Evolutionary conservation across 2,329 filamentous ascomycete genomes (phyloP).

Genomic region (Stenocarpella maydis): DNA sequence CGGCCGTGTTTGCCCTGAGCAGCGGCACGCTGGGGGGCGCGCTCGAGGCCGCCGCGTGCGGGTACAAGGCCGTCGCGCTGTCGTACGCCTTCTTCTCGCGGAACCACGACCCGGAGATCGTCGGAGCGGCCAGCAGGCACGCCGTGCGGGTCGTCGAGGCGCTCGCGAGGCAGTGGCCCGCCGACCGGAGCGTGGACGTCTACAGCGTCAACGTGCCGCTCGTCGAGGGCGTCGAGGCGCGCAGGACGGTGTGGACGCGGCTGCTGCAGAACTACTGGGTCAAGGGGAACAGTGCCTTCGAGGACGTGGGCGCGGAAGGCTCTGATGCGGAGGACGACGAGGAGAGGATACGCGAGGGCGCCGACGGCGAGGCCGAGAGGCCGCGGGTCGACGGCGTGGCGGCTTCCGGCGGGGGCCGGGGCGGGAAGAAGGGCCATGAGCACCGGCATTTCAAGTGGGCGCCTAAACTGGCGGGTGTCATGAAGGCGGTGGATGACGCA

Average conservation of each 20-base stretch:
- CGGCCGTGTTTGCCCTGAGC: conserved; percentile 79
- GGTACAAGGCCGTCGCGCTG: conserved; percentile 77
- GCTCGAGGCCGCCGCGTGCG: conserved; percentile 78
- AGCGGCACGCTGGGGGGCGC: conserved; percentile 82
- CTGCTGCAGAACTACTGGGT: conserved; percentile 94
- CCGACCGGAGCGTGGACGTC: conserved; percentile 74
- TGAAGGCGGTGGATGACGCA: conserved; percentile 82
- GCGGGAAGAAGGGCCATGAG: conserved; percentile 58
- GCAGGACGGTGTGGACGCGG: conserved; percentile 81
- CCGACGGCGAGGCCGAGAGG: conserved; percentile 54
- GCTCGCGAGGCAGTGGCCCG: conserved; percentile 77
- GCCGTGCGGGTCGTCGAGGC: conserved; percentile 81
- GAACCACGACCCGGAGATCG: conserved; percentile 83
- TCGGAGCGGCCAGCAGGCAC: conserved; percentile 78
- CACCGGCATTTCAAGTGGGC: conserved; percentile 97
- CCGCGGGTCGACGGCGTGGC: conserved; percentile 40
- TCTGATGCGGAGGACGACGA: conserved; percentile 77
- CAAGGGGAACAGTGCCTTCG: conserved; percentile 79
- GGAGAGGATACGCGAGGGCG: conserved; percentile 73
- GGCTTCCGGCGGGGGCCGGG: conserved; percentile 46
- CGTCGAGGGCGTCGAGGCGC: conserved; percentile 74
- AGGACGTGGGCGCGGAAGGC: conserved; percentile 74
- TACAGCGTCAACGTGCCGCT: conserved; percentile 93
- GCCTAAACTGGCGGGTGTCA: conserved; percentile 86
- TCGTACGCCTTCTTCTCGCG: conserved; percentile 90